Percentiles rank a stretch among this genome's conserved stretches.
Conservation (phyloP, 306 rosid species). For the Potentilla sterilis region DNA sequence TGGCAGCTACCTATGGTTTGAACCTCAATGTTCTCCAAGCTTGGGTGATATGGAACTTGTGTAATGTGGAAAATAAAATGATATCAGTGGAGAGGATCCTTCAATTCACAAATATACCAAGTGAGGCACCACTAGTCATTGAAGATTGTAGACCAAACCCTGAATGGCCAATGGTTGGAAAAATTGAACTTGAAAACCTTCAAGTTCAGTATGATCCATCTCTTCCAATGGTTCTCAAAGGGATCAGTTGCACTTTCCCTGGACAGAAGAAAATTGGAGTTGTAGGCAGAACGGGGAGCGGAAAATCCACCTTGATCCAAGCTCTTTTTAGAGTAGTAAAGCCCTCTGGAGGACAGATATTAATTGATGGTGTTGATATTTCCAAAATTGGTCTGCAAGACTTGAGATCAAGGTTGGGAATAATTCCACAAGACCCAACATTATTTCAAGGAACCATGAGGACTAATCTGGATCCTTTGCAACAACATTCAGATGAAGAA, state of each 20-base stretch:
- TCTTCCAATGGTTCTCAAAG: conserved; percentile 19
- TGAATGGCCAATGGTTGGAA: conserved; percentile 25
- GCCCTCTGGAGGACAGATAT: conserved; percentile 13
- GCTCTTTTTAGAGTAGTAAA: conserved; percentile 25
- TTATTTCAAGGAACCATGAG: conserved; percentile 27
- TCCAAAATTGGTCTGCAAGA: conserved; percentile 22
- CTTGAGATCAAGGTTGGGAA: conserved; percentile 27
- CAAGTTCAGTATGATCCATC: conserved; percentile 19
- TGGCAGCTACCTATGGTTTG: conserved; percentile 33
- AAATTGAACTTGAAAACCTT: conserved; percentile 20
- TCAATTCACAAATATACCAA: conserved; percentile 20
- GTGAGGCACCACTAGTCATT: conserved; percentile 33
- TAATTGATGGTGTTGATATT: conserved; percentile 12
- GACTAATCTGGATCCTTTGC: conserved; percentile 23
- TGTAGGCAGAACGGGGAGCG: conserved; percentile 29
- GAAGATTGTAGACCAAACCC: conserved; percentile 21
- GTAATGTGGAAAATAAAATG: conserved; percentile 31
- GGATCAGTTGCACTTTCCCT: conserved; percentile 26
- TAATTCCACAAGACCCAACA: conserved; percentile 27
- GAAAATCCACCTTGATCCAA: conserved; percentile 26
- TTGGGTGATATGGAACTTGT: conserved; percentile 32
- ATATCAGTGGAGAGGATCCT: conserved; percentile 35
- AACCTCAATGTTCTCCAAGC: conserved; percentile 32
- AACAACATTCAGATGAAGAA: conserved; percentile 20
- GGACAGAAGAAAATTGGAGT: conserved; percentile 23